These are phyloP conservation scores for Pseudogymnoascus sp. DNA, from an alignment of 2,329 filamentous ascomycete species.

Conservation along the genomic window DNA sequence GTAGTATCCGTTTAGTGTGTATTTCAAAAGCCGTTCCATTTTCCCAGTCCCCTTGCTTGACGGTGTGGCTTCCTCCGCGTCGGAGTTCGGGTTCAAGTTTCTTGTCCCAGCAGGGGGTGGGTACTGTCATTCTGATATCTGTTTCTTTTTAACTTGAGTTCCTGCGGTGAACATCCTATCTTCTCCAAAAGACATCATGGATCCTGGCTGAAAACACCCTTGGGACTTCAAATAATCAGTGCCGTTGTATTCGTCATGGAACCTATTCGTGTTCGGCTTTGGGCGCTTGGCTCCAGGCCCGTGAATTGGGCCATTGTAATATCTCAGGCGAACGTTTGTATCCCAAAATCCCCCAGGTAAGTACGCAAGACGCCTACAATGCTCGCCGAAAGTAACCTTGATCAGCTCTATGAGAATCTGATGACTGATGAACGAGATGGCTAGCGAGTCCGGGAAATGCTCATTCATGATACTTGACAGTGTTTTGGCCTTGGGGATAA, in stretches of 20 bases:
- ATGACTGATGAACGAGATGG: neutral
- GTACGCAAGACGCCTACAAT: neutral
- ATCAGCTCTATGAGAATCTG: neutral
- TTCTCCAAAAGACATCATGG: neutral
- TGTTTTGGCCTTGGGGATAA: neutral
- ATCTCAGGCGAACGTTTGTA: neutral
- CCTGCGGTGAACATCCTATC: neutral
- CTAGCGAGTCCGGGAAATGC: neutral
- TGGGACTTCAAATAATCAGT: neutral
- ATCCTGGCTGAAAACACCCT: neutral
- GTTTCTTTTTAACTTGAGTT: neutral
- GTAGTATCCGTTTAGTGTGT: neutral
- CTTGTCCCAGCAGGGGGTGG: neutral
- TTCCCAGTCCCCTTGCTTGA: neutral
- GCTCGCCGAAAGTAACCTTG: neutral
- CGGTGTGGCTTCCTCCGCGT: neutral
- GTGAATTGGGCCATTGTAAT: neutral
- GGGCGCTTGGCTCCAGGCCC: neutral
- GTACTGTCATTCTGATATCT: neutral
- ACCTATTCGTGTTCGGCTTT: neutral
- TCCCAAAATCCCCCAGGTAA: neutral
- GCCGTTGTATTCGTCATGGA: neutral
- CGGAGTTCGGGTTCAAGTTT: neutral
- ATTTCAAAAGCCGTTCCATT: neutral
- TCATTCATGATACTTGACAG: neutral